These are phyloP conservation scores for Tylopilus sp. DNA, from an alignment of 768 basidiomycete genomes.

Conservation along the genomic window DNA sequence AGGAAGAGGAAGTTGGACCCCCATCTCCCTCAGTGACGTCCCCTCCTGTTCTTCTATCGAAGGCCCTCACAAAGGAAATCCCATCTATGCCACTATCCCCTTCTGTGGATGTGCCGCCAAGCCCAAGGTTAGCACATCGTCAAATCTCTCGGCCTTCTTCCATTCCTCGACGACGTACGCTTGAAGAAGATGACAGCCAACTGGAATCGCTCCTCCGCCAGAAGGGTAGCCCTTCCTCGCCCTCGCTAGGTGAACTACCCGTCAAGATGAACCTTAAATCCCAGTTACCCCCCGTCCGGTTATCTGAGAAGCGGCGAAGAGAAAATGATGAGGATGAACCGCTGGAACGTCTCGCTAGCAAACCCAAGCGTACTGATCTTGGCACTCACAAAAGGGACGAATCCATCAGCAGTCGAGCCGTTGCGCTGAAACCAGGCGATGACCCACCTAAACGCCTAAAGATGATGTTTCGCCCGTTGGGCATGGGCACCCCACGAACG, in stretches of 20 bases:
- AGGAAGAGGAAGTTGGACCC: slow-evolving; percentile 33
- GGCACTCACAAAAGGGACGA: slow-evolving; percentile 43
- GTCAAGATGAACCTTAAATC: slow-evolving; percentile 30
- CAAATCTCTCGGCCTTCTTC: slow-evolving; percentile 37
- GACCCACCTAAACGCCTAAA: slow-evolving; percentile 68
- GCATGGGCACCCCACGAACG: slow-evolving; percentile 29
- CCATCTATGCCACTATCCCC: slow-evolving; percentile 29
- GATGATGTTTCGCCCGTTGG: slow-evolving; percentile 55
- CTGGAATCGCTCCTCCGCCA: slow-evolving; percentile 52
- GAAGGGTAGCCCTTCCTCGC: slow-evolving; percentile 35
- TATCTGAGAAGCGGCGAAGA: slow-evolving; percentile 68
- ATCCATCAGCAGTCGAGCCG: slow-evolving; percentile 17
- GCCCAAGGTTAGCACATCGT: slow-evolving; percentile 38
- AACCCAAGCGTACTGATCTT: slow-evolving; percentile 53
- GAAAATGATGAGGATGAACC: slow-evolving; percentile 67
- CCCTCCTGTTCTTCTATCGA: slow-evolving; percentile 12
- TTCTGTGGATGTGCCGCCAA: slow-evolving; percentile 34
- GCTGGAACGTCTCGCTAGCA: slow-evolving; percentile 56
- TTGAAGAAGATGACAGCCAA: slow-evolving; percentile 51
- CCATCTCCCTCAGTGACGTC: slow-evolving; percentile 14
- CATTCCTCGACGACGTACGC: slow-evolving; percentile 42
- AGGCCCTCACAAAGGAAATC: slow-evolving; percentile 13
- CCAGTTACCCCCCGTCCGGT: slow-evolving; percentile 43
- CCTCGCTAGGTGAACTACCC: slow-evolving; percentile 30
- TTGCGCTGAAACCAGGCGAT: slow-evolving; percentile 32